Evolutionary conservation across 2,329 filamentous ascomycete species (phyloP).

Genomic region (Fusarium beomiforme): DNA sequence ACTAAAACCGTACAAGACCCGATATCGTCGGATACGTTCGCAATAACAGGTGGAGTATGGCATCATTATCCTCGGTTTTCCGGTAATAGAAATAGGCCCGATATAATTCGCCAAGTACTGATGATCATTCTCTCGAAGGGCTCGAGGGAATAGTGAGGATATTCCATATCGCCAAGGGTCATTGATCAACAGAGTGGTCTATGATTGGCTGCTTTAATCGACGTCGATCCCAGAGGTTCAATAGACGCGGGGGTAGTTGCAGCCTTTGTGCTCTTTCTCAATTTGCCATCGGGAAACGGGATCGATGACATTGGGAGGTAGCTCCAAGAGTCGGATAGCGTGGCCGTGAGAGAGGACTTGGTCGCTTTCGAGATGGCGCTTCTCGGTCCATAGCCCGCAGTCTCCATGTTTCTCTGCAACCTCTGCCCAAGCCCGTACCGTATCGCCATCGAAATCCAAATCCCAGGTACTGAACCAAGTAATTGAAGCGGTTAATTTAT

Average conservation of each 20-base stretch:
- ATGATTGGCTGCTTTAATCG: background rate
- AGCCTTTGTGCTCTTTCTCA: background rate
- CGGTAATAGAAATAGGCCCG: conserved; percentile 11
- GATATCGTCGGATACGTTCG: background rate
- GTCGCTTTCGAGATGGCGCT: background rate
- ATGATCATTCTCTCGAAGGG: background rate
- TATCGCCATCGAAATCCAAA: background rate
- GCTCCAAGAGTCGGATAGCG: background rate
- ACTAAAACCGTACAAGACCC: background rate
- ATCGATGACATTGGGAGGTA: background rate
- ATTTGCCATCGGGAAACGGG: background rate
- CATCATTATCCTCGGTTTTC: conserved; percentile 1
- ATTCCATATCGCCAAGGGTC: background rate
- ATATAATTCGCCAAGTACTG: background rate
- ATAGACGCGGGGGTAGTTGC: fast-evolving
- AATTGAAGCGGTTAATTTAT: background rate
- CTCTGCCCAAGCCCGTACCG: background rate
- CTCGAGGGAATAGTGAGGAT: background rate
- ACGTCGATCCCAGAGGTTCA: background rate
- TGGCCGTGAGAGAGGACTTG: background rate
- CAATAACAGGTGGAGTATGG: conserved; percentile 3
- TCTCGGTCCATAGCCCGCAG: background rate
- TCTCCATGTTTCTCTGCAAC: background rate
- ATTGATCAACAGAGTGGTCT: fast-evolving
- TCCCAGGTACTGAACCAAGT: background rate